Evolutionary conservation across 106 monocot genomes (phyloP).

Genomic region (Chionographis japonica): DNA sequence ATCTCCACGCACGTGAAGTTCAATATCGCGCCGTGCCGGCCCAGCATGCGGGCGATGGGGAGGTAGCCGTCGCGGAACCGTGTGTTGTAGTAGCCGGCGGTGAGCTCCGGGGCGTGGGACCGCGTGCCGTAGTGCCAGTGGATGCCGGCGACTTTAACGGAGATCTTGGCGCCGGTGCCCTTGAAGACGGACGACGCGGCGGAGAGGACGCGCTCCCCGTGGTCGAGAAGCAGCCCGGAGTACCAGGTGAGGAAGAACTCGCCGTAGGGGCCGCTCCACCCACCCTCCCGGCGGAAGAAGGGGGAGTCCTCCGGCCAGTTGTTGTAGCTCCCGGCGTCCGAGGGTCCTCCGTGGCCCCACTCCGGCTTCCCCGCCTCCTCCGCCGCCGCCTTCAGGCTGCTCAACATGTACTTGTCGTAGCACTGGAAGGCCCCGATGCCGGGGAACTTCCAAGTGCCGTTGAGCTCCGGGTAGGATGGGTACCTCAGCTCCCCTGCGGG

Average conservation of each 20-base stretch:
- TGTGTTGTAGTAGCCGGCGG: slow-evolving; percentile 95
- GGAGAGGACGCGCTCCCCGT: slow-evolving; percentile 72
- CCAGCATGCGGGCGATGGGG: slow-evolving; percentile 68
- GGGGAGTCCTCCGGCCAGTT: slow-evolving; percentile 85
- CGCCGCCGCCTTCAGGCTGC: slow-evolving; percentile 68
- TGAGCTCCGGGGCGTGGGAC: slow-evolving; percentile 84
- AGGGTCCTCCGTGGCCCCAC: slow-evolving; percentile 73
- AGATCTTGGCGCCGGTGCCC: slow-evolving; percentile 44
- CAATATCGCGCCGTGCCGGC: slow-evolving; percentile 65
- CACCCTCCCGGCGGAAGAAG: slow-evolving; percentile 76
- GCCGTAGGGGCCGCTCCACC: slow-evolving; percentile 65
- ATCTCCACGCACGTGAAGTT: slow-evolving; percentile 97
- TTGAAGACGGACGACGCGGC: slow-evolving; percentile 38
- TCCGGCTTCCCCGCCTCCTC: slow-evolving; percentile 55
- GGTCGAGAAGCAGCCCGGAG: slow-evolving; percentile 64
- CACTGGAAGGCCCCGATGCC: slow-evolving; percentile 96
- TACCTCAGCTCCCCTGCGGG: slow-evolving; percentile 89
- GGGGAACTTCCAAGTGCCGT: slow-evolving; percentile 83
- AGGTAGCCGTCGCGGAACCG: slow-evolving; percentile 66
- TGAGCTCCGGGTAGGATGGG: slow-evolving; percentile 79
- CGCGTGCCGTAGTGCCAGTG: slow-evolving; percentile 97
- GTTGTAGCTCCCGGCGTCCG: slow-evolving; percentile 78
- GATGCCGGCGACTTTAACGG: slow-evolving; percentile 88
- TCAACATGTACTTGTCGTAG: slow-evolving; percentile 77
- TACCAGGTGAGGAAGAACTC: slow-evolving; percentile 95